Percentiles rank a stretch among this genome's conserved stretches.
These are phyloP conservation scores for Zygosaccharomyces bisporus DNA, from an alignment of 805 yeast species.

Conservation along the genomic window DNA sequence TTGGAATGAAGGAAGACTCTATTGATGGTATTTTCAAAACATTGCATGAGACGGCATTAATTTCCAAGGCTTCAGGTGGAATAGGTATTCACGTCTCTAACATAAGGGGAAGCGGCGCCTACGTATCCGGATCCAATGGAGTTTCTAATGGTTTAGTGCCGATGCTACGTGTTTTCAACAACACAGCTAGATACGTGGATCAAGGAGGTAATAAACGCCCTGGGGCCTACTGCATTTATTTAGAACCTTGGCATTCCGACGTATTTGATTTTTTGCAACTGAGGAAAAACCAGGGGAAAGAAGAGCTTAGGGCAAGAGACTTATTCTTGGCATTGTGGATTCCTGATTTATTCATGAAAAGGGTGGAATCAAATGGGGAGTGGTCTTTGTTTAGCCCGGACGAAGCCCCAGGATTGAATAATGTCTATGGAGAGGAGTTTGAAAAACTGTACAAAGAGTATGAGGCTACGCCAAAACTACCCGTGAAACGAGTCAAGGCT, in stretches of 20 bases:
- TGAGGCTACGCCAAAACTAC: slow-evolving; percentile 44
- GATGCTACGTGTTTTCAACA: slow-evolving; percentile 92
- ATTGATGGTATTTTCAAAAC: slow-evolving; percentile 94
- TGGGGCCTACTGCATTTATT: slow-evolving; percentile 90
- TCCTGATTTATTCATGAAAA: slow-evolving; percentile 89
- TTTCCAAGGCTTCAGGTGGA: slow-evolving; percentile 95
- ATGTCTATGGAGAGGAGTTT: slow-evolving; percentile 81
- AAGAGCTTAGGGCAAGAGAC: slow-evolving; percentile 90
- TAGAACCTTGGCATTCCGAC: slow-evolving; percentile 98
- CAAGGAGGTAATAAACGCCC: slow-evolving; percentile 99
- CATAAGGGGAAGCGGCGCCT: slow-evolving; percentile 80
- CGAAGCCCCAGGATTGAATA: slow-evolving; percentile 81
- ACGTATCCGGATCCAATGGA: slow-evolving; percentile 90
- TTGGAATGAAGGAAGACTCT: slow-evolving; percentile 91
- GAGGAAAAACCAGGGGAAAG: slow-evolving; percentile 92
- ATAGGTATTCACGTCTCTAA: slow-evolving; percentile 87
- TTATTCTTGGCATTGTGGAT: slow-evolving; percentile 92
- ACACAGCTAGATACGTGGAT: slow-evolving; percentile 94
- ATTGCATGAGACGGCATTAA: slow-evolving; percentile 79
- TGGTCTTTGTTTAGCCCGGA: slow-evolving; percentile 93
- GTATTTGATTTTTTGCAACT: slow-evolving; percentile 80
- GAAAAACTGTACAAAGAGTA: slow-evolving; percentile 65
- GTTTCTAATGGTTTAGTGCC: slow-evolving; percentile 90
- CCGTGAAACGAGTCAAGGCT: slow-evolving; percentile 51
- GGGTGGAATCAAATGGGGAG: slow-evolving; percentile 70